Base-by-base conservation (phyloP, 225 moss, liverwort and hornwort genomes). In the Pleurozium schreberi region DNA sequence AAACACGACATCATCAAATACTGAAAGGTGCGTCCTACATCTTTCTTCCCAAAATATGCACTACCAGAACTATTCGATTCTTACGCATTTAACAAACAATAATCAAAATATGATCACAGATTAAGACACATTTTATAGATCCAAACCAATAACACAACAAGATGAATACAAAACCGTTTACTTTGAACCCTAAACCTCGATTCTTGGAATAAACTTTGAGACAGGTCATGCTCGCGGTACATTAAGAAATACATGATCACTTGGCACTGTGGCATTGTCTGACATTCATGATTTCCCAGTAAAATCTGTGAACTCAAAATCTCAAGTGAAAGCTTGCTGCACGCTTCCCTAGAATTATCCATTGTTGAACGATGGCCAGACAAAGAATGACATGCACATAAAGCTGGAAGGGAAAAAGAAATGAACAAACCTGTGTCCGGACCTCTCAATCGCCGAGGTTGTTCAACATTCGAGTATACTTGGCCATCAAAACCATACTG, bases 401-500 rank as follows among this genome's bases (percentile, higher is more conserved):
- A 55, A 91, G 53, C 88, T 85, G 43, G 25, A 77, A 85, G 31
- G 77, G 70, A 87, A 76, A 87, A 68, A 85, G 84, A 93, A 85
- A 57, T 67, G 45, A 63, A 89, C 92, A 49, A 89, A 94, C 95
- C 94, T 89, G 82, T 20, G 49, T 86, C 87, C 33, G 91, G 90
- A 75, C 81, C 85, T 74, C 89, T 84, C 75, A 42, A 90, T 85
- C 90, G 92, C 74, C 75, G 82, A 84, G 88, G 88, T 78, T 95
- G 92, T 50, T 93, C 91, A 85, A 90, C 82, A 83, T 91, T 88
- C 83, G 84, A 90, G 88, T 87, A 84, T 10, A 78, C 43, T 87
- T 90, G 90, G 36, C 87, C 90, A 57, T 94, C 85, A 38, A 94
- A 94, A 68, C 90, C 93, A 90, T 92, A 91, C 38, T 94, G 87